Conservation (phyloP, 164 flowering plant genomes). For the Kalanchoe fedtschenkoi region DNA sequence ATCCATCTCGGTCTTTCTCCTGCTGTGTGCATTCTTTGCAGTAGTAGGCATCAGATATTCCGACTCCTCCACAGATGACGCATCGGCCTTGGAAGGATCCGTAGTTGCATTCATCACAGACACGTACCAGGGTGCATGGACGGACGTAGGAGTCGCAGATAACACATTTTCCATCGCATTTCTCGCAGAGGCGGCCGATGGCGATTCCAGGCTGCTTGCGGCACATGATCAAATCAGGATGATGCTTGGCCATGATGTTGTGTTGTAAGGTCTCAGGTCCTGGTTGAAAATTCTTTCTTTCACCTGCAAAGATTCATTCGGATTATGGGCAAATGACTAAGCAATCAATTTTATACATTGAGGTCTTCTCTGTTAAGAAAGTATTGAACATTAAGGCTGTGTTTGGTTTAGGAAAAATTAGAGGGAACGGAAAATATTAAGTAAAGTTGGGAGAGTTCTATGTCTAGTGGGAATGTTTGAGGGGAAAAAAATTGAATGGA, state of each 20-base stretch:
- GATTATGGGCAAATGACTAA: not conserved
- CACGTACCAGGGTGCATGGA: constrained; percentile 71
- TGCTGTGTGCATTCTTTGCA: constrained; percentile 90
- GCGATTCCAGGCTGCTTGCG: constrained; percentile 65
- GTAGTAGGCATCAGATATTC: constrained; percentile 82
- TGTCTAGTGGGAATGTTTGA: too few species aligned
- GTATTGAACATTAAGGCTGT: not conserved
- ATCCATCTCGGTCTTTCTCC: constrained; percentile 81
- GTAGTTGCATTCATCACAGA: constrained; percentile 84
- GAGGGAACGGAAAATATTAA: too few species aligned
- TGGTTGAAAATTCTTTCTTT: not conserved
- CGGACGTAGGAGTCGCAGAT: constrained; percentile 65
- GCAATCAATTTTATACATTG: not conserved
- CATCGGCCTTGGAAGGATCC: constrained; percentile 83
- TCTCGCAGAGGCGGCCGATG: constrained; percentile 60
- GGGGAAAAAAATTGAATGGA: too few species aligned
- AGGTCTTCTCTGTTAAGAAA: not conserved
- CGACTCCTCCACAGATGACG: constrained; percentile 84
- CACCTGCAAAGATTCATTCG: not conserved
- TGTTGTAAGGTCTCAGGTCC: not conserved
- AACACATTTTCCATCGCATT: constrained; percentile 57
- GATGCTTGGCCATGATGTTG: constrained; percentile 57
- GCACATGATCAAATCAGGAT: constrained; percentile 67
- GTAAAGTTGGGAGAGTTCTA: too few species aligned
- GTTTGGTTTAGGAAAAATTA: not conserved